Evolutionary conservation across 257 asterid species (phyloP), one percentile per base, ranked within the genome.

Genomic region (Lycium ferocissimum): DNA sequence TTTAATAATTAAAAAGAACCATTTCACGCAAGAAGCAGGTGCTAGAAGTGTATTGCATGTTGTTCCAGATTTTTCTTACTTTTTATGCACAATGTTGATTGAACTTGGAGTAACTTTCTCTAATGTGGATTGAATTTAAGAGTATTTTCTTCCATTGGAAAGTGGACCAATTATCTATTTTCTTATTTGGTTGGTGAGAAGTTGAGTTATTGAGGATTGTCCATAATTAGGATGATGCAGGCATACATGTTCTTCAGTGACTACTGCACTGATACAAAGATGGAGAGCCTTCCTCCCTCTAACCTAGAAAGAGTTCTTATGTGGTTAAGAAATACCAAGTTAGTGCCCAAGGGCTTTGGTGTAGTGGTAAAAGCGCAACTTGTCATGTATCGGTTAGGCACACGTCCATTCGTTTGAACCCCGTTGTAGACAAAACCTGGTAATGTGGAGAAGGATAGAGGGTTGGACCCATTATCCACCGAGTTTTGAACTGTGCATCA

Each of bases 161-260:
- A 72, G 80, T 45, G 80, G 35, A 72, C 80, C 57, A 43, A 49
- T n/a, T n/a, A 73, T n/a, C n/a, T 73, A 11, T 45, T 72, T 72
- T 38, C 58, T 45, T 72, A 22, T 45, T 45, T 72, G 11, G n/a
- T 72, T 45, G 37, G 80, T n/a, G 59, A 45, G 57, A 72, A 72
- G 18, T 45, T 72, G 38, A 45, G 38, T 45, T 72, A 72, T 13
- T 45, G n/a, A 72, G 58, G 75, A 67, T 72, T 45, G 58, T 2
- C 18, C 11, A 22, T 72, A 43, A 72, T 72, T 45, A 43, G 80
- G 80, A 43, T 72, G 80, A 43, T 72, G 37, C 35, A 43, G 80
- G 14, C 80, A 18, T 71, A 71, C 37, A 20, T 43, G 58, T 45
- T 43, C 57, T 43, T 18, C 17, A 11, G 59, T 72, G 59, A n/a